These are phyloP conservation scores for Diaporthe velutina DNA, from an alignment of 2,329 filamentous ascomycete genomes.

Conservation along the genomic window DNA sequence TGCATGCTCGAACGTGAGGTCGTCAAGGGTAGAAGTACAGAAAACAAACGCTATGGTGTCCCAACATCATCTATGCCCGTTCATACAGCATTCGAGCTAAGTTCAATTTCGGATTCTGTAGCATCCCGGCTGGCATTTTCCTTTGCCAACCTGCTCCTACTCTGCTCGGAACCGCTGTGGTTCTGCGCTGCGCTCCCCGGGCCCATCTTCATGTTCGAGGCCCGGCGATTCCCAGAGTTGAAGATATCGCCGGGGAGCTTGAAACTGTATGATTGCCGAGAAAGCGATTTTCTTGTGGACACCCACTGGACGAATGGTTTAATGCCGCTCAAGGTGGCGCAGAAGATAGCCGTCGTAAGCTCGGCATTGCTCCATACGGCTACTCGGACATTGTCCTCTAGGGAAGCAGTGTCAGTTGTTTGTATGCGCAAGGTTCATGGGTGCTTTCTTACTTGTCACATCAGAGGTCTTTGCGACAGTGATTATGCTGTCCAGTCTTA, in stretches of 20 bases:
- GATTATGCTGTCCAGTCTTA: not conserved
- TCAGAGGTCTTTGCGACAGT: not conserved
- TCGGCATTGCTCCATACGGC: constrained; percentile 18
- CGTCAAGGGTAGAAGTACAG: not conserved
- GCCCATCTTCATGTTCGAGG: not conserved
- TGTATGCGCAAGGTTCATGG: not conserved
- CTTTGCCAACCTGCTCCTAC: not conserved
- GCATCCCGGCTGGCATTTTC: not conserved
- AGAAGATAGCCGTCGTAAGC: constrained; percentile 3
- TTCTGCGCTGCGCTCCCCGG: not conserved
- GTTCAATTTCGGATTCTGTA: not conserved
- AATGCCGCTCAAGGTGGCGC: constrained; percentile 11
- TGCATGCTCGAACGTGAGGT: not conserved
- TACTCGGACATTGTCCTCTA: not conserved
- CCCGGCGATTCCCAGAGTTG: not conserved
- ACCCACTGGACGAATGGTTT: constrained; percentile 19
- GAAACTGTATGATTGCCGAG: not conserved
- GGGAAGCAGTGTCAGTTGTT: not conserved
- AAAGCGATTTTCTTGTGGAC: not conserved
- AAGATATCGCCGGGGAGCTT: not conserved
- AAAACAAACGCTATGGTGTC: not conserved
- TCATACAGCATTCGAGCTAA: constrained; percentile 1
- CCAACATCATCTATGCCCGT: not conserved
- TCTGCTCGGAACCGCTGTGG: not conserved
- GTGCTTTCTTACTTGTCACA: not conserved